phyloP scores from a whole-genome alignment of 2,329 filamentous ascomycete genomes.

The Nannizziopsis barbatae region DNA sequence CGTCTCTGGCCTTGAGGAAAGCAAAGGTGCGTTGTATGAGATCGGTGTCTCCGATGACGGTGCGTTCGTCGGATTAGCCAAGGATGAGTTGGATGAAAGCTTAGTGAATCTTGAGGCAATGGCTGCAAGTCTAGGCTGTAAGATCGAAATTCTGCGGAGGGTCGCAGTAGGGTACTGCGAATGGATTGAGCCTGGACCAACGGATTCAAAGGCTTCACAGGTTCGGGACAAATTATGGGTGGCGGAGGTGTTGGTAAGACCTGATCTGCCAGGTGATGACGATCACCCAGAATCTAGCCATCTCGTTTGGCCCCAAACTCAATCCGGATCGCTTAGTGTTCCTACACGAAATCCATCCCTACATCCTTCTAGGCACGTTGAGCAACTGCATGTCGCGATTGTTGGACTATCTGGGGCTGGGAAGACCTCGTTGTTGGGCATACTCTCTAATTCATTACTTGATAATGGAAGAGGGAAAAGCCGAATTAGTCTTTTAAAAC shows the following conservation, averaged over 20 bases:
- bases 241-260: conserved; percentile 78
- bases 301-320: conserved; percentile 29
- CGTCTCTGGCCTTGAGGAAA: conserved; percentile 74
- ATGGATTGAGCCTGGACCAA: conserved; percentile 26
- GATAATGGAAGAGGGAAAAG: conserved; percentile 91
- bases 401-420: conserved; percentile 83
- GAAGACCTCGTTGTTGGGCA: conserved; percentile 84
- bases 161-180: conserved; percentile 79
- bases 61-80: conserved; percentile 72
- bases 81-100: conserved; percentile 88
- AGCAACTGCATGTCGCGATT: conserved; percentile 62
- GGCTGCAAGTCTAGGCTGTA: conserved; percentile 84
- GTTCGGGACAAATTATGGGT: conserved; percentile 60
- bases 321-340: conserved; percentile 1
- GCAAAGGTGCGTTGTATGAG: conserved; percentile 85
- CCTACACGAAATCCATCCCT: neutral
- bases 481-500: conserved; percentile 75
- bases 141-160: conserved; percentile 67
- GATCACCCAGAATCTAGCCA: neutral
- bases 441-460: conserved; percentile 71
- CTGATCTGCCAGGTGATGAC: conserved; percentile 41
- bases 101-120: conserved; percentile 74
- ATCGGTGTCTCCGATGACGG: conserved; percentile 95
- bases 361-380: neutral
- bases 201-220: conserved; percentile 20